Conservation (phyloP, 2,329 filamentous ascomycete genomes). For the Daldinia sp. region DNA sequence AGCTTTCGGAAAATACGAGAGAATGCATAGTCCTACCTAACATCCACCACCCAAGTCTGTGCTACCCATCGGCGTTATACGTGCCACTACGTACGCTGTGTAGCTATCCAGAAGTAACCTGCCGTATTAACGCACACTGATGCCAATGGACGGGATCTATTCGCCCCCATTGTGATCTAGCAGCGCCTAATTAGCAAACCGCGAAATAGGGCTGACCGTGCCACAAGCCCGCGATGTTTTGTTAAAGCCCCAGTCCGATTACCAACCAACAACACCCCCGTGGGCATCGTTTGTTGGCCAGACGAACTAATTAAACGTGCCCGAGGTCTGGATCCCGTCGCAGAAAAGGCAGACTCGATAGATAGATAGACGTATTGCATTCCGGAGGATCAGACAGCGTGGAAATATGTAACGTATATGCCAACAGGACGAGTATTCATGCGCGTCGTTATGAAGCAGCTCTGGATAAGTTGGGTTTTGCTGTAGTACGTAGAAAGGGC, state of each 20-base stretch:
- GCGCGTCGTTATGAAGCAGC: no score
- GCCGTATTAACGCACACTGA: background rate
- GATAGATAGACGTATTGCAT: background rate
- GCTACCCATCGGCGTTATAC: background rate
- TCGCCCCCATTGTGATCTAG: background rate
- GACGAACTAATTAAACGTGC: no score
- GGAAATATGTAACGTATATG: background rate
- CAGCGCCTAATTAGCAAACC: background rate
- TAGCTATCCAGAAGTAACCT: background rate
- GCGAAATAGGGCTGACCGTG: constrained; percentile 1
- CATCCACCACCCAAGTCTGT: background rate
- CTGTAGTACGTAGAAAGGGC: background rate
- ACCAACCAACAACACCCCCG: constrained; percentile 4
- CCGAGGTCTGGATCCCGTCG: background rate
- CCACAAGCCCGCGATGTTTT: background rate
- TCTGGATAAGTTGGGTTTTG: no score
- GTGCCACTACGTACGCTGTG: background rate
- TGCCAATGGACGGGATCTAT: background rate
- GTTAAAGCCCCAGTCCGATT: no score
- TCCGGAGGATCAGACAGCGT: constrained; percentile 1
- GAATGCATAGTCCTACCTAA: background rate
- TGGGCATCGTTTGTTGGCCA: background rate
- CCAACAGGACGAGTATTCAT: background rate
- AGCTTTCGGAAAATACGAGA: background rate
- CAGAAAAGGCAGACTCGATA: constrained; percentile 3